Base-by-base conservation (phyloP, 1,139 yeast genomes). In the Pichia sp. region DNA sequence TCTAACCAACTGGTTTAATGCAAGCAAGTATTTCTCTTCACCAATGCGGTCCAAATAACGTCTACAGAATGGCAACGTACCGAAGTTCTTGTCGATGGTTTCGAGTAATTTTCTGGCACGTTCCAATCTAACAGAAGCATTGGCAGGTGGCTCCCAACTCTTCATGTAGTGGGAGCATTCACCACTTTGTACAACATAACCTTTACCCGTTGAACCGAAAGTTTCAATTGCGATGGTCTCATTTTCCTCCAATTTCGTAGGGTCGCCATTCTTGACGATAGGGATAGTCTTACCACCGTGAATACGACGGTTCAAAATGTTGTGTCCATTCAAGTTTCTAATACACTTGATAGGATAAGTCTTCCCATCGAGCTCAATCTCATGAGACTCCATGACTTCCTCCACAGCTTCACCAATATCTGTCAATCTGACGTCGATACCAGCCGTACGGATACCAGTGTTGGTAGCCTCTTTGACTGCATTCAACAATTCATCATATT, bases 171-270 rank as follows among this genome's bases (percentile, higher is more conserved):
- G 99, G 10, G 97, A 90, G 63, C 93, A 85, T 70, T 95, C 99
- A 46, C 99, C 99, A 56, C 83, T 86, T 22, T 83, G 76, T 49
- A 84, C 73, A 40, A 93, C 99, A 62, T 84, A 85, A 26, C 98
- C 99, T 57, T 86, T 80, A 57, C 99, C 99, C 1, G 99, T 93
- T 43, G 96, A 82, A 5, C 99, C 99, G 65, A 93, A 93, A 3
- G 99, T 93, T 71, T 93, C 99, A 65, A 95, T 91, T 52, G 99
- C 99, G 75, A 89, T 93, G 2, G 90, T 85, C 69, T 93, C 99
- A 56, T 97, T 97, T 73, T 93, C 99, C 69, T 95, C 99, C 97
- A 93, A 91, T 75, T 91, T 91, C 23, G 98, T 91, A 70, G 80
- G 80, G 68, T 93, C 99, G 12, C 91, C 93, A 63, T 87, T 88